These are phyloP conservation scores for Nephelium lappaceum DNA, from an alignment of 345 rosid species.

Conservation along the genomic window DNA sequence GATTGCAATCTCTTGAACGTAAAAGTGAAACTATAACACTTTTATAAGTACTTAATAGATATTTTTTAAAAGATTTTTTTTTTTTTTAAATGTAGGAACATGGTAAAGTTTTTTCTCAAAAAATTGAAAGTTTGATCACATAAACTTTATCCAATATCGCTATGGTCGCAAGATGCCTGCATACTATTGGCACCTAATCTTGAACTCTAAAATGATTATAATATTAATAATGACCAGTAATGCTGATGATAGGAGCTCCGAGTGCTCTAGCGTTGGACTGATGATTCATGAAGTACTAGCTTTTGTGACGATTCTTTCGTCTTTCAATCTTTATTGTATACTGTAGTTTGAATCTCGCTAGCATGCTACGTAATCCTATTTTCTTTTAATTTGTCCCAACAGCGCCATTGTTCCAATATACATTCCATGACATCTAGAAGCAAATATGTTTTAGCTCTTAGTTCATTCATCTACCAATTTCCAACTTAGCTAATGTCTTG, in stretches of 20 bases:
- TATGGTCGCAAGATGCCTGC: not conserved
- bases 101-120: too few species aligned
- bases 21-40: too few species aligned
- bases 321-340: not conserved
- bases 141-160: not conserved
- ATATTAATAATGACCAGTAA: not conserved
- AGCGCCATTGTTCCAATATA: not conserved
- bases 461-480: not conserved
- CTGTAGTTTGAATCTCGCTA: not conserved
- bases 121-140: too few species aligned
- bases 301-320: not conserved
- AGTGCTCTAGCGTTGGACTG: not conserved
- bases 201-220: not conserved
- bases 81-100: too few species aligned
- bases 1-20: too few species aligned
- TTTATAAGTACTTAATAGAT: too few species aligned
- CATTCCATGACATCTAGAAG: not conserved
- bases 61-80: too few species aligned
- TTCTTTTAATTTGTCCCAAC: not conserved
- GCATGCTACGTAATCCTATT: not conserved
- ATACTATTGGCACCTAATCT: not conserved
- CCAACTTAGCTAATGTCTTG: not conserved
- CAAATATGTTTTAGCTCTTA: not conserved
- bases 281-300: slow-evolving; percentile 7
- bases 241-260: not conserved